Base-by-base conservation (phyloP, 2,329 filamentous ascomycete genomes). In the Pyricularia grisea region DNA sequence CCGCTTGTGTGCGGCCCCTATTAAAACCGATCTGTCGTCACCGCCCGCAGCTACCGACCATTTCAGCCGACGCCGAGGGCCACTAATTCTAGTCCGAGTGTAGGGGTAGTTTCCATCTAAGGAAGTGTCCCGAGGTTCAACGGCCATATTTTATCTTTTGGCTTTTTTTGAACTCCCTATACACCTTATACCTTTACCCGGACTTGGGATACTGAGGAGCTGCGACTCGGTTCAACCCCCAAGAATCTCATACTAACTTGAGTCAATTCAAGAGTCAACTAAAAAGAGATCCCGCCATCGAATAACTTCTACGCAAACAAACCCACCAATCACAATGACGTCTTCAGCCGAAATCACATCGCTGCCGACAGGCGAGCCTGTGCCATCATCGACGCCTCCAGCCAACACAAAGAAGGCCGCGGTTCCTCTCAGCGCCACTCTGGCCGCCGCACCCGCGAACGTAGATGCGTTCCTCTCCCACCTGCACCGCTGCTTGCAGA, bases 401-500 rank as follows among this genome's bases (percentile, higher is more conserved):
- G 31, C 23, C 69, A 58, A 66, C 55, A 66, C 69, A 11, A 69
- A 70, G 60, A 42, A 55, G 42, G 36, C 68, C 28, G 68, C 71
- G 9, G 42, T 74, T 66, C 72, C 74, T 3, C 71, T 74, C 61
- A 58, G 63, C 69, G 73, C 75, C 58, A 73, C 79, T 66, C 71
- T 82, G 65, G 73, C 76, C 65, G 75, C 77, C 17, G 70, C 77
- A 20, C 81, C 82, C 61, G 77, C 79, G 72, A 78, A 79, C 74
- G 50, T 81, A 73, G 86, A 88, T 75, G 80, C 78, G 76, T 85
- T 87, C 76, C 77, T 89, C 71, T 76, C 81, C 30, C 84, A 84
- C 77, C 81, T 89, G 66, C 80, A 84, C 75, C 88, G 88, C 72
- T 87, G 91, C 75, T 82, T 93, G 73, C 85, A 87, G 72, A 90